Conservation (phyloP, 176 grass and related monocot species). For the Rhynchospora breviuscula region DNA sequence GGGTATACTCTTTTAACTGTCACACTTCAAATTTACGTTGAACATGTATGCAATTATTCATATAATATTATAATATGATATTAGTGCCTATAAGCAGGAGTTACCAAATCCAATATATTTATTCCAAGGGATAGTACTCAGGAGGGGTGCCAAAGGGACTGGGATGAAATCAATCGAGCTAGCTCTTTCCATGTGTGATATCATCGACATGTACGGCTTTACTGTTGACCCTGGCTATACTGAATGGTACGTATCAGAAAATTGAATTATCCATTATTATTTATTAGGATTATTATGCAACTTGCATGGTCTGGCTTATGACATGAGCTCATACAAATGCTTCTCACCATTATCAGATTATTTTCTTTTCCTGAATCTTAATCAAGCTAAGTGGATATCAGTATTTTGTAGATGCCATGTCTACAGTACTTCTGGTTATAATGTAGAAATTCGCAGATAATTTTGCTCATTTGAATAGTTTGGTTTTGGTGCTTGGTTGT, state of each 20-base stretch:
- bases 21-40: constrained; percentile 1
- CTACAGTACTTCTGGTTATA: neutral
- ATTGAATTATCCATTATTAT: neutral
- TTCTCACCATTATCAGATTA: neutral
- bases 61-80: constrained; percentile 15
- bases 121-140: constrained; percentile 95
- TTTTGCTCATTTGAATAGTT: neutral
- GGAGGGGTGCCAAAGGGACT: constrained; percentile 96
- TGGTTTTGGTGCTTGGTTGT: neutral
- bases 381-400: neutral
- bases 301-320: neutral
- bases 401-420: neutral
- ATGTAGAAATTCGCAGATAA: neutral
- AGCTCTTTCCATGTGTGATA: constrained; percentile 96
- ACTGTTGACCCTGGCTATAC: constrained; percentile 96
- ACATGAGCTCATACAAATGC: neutral
- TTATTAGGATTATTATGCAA: neutral
- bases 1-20: constrained; percentile 45
- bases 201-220: constrained; percentile 85
- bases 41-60: constrained; percentile 22
- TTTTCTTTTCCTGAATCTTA: neutral
- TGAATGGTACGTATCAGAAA: constrained; percentile 62
- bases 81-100: constrained; percentile 47
- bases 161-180: constrained; percentile 97
- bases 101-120: constrained; percentile 95